These are phyloP conservation scores for Gelatoporia subvermispora DNA, from an alignment of 768 basidiomycete species.

Conservation along the genomic window DNA sequence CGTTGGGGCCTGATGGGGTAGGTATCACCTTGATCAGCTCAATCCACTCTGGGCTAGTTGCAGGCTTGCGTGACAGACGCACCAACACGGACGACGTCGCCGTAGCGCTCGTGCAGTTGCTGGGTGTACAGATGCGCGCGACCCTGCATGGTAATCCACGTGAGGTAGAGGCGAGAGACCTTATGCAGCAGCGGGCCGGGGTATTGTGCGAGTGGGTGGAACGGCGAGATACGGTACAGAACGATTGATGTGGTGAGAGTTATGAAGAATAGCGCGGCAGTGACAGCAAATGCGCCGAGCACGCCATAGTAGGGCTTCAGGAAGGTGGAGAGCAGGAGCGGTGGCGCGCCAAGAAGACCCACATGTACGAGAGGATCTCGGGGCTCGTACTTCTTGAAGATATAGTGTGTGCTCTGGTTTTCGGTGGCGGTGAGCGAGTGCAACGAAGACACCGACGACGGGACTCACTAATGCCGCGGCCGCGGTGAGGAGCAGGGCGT, in stretches of 20 bases:
- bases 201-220: slow-evolving; percentile 11
- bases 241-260: background rate
- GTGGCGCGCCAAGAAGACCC: too few relatives aligned
- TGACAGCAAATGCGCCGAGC: background rate
- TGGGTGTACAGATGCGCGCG: slow-evolving; percentile 17
- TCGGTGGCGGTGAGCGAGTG: too few relatives aligned
- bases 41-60: background rate
- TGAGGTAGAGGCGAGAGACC: slow-evolving; percentile 12
- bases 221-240: slow-evolving; percentile 10
- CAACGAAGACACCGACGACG: too few relatives aligned
- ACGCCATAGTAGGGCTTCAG: too few relatives aligned
- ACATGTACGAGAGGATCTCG: too few relatives aligned
- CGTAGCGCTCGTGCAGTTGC: slow-evolving; percentile 17
- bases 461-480: too few relatives aligned
- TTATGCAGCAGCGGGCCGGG: slow-evolving; percentile 13
- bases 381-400: too few relatives aligned
- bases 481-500: too few relatives aligned
- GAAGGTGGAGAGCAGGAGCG: too few relatives aligned
- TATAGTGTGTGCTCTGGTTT: too few relatives aligned
- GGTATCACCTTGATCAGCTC: too few relatives aligned
- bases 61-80: background rate
- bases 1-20: slow-evolving; percentile 38
- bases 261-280: background rate
- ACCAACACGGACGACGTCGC: slow-evolving; percentile 20
- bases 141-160: slow-evolving; percentile 12